Conservation (phyloP, 2,329 filamentous ascomycete genomes). For the Aspergillus sp. region DNA sequence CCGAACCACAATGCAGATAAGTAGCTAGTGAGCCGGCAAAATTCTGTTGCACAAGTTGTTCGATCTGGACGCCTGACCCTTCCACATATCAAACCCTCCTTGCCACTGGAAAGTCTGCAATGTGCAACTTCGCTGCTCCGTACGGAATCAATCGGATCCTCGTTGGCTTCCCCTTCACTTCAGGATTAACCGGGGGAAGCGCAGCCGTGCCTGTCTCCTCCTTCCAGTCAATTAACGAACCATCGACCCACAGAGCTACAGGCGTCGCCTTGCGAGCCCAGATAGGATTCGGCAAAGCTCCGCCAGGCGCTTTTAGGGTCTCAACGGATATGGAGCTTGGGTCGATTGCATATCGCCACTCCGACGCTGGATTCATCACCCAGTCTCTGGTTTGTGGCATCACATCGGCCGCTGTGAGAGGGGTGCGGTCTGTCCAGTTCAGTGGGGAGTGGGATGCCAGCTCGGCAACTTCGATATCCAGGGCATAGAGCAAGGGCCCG, state of each 20-base stretch:
- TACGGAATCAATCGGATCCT: slow-evolving; percentile 46
- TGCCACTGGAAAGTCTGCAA: slow-evolving; percentile 42
- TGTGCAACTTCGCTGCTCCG: slow-evolving; percentile 49
- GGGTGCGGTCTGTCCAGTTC: slow-evolving; percentile 22
- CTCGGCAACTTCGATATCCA: slow-evolving; percentile 32
- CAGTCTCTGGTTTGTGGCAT: slow-evolving; percentile 28
- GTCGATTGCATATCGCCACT: slow-evolving; percentile 33
- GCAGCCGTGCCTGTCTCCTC: slow-evolving; percentile 35
- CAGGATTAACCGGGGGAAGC: slow-evolving; percentile 30
- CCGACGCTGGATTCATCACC: slow-evolving; percentile 32
- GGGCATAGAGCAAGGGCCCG: slow-evolving; percentile 46
- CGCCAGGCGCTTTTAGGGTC: slow-evolving; percentile 28
- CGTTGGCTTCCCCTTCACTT: slow-evolving; percentile 32
- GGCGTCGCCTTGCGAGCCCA: slow-evolving; percentile 25
- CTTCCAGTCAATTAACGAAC: slow-evolving; percentile 35
- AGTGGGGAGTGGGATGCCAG: slow-evolving; percentile 22
- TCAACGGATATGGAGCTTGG: slow-evolving; percentile 22
- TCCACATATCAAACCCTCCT: too few species aligned
- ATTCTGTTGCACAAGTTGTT: fast-evolving
- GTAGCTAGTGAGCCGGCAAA: too few species aligned
- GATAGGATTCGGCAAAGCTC: slow-evolving; percentile 7
- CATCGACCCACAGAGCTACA: not conserved
- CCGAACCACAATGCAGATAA: too few species aligned
- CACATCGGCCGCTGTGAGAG: slow-evolving; percentile 13
- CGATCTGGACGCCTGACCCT: too few species aligned